These are phyloP conservation scores for Kwoniella pini DNA, from an alignment of 768 basidiomycete species.

Conservation along the genomic window DNA sequence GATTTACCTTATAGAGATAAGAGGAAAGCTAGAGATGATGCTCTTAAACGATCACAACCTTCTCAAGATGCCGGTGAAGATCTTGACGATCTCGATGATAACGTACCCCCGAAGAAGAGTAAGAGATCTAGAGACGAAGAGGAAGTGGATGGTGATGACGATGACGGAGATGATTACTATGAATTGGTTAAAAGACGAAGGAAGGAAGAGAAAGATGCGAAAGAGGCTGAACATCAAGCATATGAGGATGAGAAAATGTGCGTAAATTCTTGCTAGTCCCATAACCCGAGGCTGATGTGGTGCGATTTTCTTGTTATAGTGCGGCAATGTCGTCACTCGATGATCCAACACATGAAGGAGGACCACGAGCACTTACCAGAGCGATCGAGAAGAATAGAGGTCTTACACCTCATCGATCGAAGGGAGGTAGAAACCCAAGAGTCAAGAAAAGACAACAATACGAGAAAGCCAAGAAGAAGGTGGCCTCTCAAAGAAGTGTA, in stretches of 20 bases:
- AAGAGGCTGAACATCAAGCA: conserved; percentile 79
- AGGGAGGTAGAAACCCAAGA: conserved; percentile 90
- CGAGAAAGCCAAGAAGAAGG: conserved; percentile 92
- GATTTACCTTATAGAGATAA: conserved; percentile 87
- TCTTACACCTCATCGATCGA: conserved; percentile 83
- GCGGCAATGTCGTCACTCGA: conserved; percentile 25
- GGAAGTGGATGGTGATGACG: conserved; percentile 28
- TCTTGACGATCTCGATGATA: conserved; percentile 46
- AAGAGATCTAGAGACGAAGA: conserved; percentile 53
- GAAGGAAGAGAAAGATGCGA: conserved; percentile 71
- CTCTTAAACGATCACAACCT: conserved; percentile 52
- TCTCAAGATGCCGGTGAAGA: conserved; percentile 54
- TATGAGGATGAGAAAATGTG: conserved; percentile 45
- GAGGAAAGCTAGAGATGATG: conserved; percentile 56
- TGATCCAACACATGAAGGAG: conserved; percentile 59
- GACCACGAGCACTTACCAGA: conserved; percentile 84
- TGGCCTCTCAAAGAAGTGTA: conserved; percentile 84
- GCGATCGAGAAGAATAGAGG: conserved; percentile 93
- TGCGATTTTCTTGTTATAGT: not conserved
- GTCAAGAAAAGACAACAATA: conserved; percentile 93
- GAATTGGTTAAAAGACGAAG: conserved; percentile 77
- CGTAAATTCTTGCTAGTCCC: no score
- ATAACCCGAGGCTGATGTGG: not conserved
- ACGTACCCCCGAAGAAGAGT: conserved; percentile 56
- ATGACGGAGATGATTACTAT: conserved; percentile 72